Base-by-base conservation (phyloP, 306 rosid genomes). In the Sphenostylis stenocarpa region DNA sequence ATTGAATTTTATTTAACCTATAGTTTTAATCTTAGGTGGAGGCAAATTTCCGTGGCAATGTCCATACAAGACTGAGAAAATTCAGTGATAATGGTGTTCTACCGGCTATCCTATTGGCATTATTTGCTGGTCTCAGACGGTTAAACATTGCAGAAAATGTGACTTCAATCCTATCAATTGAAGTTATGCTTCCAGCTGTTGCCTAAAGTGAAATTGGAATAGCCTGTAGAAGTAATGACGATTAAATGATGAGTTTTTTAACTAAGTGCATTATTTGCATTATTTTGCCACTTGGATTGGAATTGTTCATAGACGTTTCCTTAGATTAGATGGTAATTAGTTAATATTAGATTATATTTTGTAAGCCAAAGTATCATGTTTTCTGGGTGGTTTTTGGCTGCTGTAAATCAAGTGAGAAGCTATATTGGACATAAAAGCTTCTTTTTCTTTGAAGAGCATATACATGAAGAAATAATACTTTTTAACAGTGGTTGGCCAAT, bases 31-130 rank as follows among this genome's bases (percentile, higher is more conserved):
- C 71, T 75, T 78, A 94, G 98, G 98, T 92, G 74, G 89, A 72
- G 75, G 97, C 90, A 49, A 94, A 94, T 75, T 94, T 92, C 70
- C 89, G 96, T 24, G 98, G 97, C 17, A 94, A 94, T 77, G 98
- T 94, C 76, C 95, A 94, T 75, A 85, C 97, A 44, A 85, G 97
- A 36, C 63, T 94, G 86, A 92, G 70, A 83, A 94, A 94, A 69
- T 90, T 94, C 65, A 85, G 61, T 34, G 96, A 3, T 26, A 1
- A 92, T 66, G 97, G 91, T 28, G 91, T 90, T 47, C 96, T 94
- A 81, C 86, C 90, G 77, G 97, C 98, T 64, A 94, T 96, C 15
- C 73, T 92, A 60, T 80, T 94, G 87, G 98, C 97, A 9, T 77
- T 94, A 26, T 26, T 26, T 1, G 51, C 98, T 76, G 96, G 97